Conservation (phyloP, 2,329 filamentous ascomycete genomes). For the Fusarium sp. region DNA sequence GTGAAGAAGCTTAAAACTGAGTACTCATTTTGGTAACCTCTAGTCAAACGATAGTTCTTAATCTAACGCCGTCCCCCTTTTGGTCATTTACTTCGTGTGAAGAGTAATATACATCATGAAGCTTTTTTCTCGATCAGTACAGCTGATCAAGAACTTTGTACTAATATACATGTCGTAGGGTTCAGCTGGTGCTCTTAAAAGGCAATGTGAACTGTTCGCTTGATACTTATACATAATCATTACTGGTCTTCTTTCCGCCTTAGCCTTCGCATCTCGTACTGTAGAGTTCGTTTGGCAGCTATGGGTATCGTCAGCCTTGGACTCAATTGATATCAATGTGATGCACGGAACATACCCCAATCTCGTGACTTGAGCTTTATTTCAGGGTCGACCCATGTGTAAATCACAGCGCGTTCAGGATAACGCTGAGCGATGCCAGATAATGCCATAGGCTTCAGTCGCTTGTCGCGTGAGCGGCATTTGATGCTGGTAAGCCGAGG, state of each 20-base stretch:
- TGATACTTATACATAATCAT: too few species aligned
- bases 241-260: conserved; percentile 49
- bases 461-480: conserved; percentile 54
- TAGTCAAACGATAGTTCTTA: too few species aligned
- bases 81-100: too few species aligned
- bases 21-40: too few species aligned
- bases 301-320: conserved; percentile 27
- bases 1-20: too few species aligned
- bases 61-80: too few species aligned
- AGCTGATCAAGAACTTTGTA: too few species aligned
- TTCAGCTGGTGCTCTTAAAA: background rate
- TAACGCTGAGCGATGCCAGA: conserved; percentile 59
- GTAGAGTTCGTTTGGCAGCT: conserved; percentile 54
- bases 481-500: conserved; percentile 56
- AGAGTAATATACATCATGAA: too few species aligned
- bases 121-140: too few species aligned
- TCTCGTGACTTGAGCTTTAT: conserved; percentile 56
- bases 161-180: too few species aligned
- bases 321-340: too few species aligned
- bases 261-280: conserved; percentile 55
- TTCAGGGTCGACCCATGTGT: conserved; percentile 60
- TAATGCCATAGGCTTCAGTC: conserved; percentile 53
- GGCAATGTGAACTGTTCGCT: conserved; percentile 48
- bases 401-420: conserved; percentile 63
- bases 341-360: conserved; percentile 56